Base-by-base conservation (phyloP, 345 rosid species). In the Gossypium raimondii region DNA sequence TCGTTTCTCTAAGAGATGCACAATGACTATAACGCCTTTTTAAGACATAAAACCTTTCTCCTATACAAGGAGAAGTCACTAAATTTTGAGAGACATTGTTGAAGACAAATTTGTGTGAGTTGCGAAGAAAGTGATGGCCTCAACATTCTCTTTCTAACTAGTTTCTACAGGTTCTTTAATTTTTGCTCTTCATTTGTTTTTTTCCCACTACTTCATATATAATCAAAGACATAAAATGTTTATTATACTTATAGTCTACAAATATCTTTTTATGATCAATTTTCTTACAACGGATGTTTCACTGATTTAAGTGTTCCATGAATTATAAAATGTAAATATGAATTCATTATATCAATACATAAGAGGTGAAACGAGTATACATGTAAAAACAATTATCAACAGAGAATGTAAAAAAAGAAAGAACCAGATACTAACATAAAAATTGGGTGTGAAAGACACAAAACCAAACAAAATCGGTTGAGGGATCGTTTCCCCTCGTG, bases 1-100 rank as follows among this genome's bases (percentile, higher is more conserved):
- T 71, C 64, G 58, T 77, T 70, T 71, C 75, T 50, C 12, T 77
- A 63, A 51, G 13, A 29, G 55, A 62, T 34, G 10, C 17, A 43
- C 22, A 77, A 56, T 72, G 51, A 63, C 72, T 25, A 11, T 22
- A 52, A 2, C 38, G 25, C 13, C 52, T 70, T 29, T 63, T 14
- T 27, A 47, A 16, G 47, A 3, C 53, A 52, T 3, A 38, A 2
- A 47, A 50, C 61, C 11, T 16, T 52, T 34, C 38, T 34, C 38
- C 38, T 52, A 51, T 44, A 65, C 27, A 52, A 53, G 34, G 2
- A 27, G 48, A 17, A n/a, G 1, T 52, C 17, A 52, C 47, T 43
- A 71, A n/a, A n/a, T 38, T 57, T 1, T 71, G 22, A 27, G 10
- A 51, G 52, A 29, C 27, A 69, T 51, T 69, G 20, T 13, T 55